Conservation (phyloP, 164 flowering plant genomes). For the Vitis rotundifolia region DNA sequence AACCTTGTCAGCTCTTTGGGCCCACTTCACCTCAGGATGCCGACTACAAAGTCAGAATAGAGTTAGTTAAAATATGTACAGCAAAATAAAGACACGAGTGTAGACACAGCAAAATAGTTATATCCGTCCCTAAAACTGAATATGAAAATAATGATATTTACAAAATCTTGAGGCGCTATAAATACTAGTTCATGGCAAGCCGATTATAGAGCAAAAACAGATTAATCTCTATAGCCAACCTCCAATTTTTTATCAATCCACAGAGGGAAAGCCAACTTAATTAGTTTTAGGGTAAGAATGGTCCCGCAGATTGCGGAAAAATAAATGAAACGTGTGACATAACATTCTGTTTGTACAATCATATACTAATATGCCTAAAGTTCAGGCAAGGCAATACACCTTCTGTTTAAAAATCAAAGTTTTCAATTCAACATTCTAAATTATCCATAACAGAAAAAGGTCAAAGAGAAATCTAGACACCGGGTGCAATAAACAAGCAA, state of each 20-base stretch:
- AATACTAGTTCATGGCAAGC: too few relatives aligned
- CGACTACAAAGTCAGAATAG: conserved; percentile 43
- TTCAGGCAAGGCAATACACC: too few relatives aligned
- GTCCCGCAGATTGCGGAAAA: too few relatives aligned
- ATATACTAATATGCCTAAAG: too few relatives aligned
- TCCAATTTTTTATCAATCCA: neutral
- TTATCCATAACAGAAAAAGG: too few relatives aligned
- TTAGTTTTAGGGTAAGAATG: neutral
- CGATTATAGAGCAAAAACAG: neutral
- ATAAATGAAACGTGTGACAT: too few relatives aligned
- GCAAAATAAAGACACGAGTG: neutral
- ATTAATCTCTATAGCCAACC: neutral
- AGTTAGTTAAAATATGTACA: neutral
- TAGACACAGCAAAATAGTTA: neutral
- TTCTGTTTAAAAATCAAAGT: too few relatives aligned
- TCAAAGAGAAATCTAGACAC: too few relatives aligned
- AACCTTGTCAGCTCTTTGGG: conserved; percentile 80
- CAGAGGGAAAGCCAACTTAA: neutral
- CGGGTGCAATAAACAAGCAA: too few relatives aligned
- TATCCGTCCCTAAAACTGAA: neutral
- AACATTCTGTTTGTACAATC: too few relatives aligned
- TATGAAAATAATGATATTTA: neutral
- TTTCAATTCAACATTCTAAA: too few relatives aligned
- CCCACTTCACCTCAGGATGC: conserved; percentile 96
- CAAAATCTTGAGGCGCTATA: neutral